A percentile compares a stretch with the other conserved stretches of the same genome.
phyloP scores from a whole-genome alignment of 805 yeast genomes.

The Metschnikowia hibisci region DNA sequence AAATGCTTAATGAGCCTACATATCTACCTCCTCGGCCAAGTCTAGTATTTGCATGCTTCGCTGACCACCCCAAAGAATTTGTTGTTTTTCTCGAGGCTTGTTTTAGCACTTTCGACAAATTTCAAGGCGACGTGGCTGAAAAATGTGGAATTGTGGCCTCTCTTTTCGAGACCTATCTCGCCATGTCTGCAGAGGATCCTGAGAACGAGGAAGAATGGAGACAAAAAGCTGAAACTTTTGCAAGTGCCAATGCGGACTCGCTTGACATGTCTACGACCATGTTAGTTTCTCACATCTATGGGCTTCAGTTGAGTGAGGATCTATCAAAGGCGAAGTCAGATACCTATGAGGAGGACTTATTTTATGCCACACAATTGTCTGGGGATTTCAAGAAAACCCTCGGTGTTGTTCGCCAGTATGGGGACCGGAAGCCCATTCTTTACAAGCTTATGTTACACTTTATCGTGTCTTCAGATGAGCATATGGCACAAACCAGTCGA shows the following conservation, averaged over 20 bases:
- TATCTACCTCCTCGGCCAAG: slow-evolving; percentile 92
- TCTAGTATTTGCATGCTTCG: slow-evolving; percentile 79
- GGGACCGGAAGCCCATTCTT: slow-evolving; percentile 59
- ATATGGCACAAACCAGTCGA: slow-evolving; percentile 51
- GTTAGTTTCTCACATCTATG: slow-evolving; percentile 55
- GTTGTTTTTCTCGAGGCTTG: slow-evolving; percentile 92
- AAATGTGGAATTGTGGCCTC: slow-evolving; percentile 72
- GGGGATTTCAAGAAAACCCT: slow-evolving; percentile 57
- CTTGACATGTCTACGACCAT: slow-evolving; percentile 55
- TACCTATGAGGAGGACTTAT: slow-evolving; percentile 45
- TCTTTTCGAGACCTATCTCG: slow-evolving; percentile 74
- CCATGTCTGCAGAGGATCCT: slow-evolving; percentile 40
- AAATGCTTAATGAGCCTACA: slow-evolving; percentile 42
- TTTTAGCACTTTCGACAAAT: slow-evolving; percentile 67
- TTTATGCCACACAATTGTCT: slow-evolving; percentile 59
- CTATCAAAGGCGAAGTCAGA: slow-evolving; percentile 38
- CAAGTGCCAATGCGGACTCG: slow-evolving; percentile 43
- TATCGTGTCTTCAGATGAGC: slow-evolving; percentile 51
- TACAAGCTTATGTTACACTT: slow-evolving; percentile 62
- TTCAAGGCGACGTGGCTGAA: slow-evolving; percentile 68
- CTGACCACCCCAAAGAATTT: slow-evolving; percentile 82
- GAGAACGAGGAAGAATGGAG: slow-evolving; percentile 54
- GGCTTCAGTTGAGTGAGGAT: slow-evolving; percentile 42
- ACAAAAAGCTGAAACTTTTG: slow-evolving; percentile 54
- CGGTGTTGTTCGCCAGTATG: slow-evolving; percentile 54